Base-by-base conservation (phyloP, 495 filamentous ascomycete species). In the Hypoxylon subgilvum region DNA sequence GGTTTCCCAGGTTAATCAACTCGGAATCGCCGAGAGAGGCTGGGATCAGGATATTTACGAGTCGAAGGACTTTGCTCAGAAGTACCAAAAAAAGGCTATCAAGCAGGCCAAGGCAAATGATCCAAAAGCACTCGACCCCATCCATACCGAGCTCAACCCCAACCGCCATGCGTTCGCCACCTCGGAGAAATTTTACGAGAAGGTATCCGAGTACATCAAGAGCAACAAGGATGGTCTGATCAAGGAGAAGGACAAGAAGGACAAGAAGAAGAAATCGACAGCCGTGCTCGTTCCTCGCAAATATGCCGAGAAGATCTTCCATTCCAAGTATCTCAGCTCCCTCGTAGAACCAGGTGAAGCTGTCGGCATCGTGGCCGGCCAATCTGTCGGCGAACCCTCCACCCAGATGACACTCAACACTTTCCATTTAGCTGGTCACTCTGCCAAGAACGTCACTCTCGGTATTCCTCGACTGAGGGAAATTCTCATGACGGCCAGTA, bases 351-450 rank as follows among this genome's bases (percentile, higher is more conserved):
- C 94, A 21, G 94, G 94, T 32, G 94, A 99, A 73, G 92, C 95
- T n/a, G 92, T 99, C 17, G 94, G 94, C 45, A 92, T 99, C 61
- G 89, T 97, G 32, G 94, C 94, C 39, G 92, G 92, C 32, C 94
- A 99, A 76, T 96, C 92, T 28, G 85, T 99, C 41, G 94, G 94
- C 65, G 95, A 97, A 71, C 94, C 95, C 6, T 96, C 91, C 12
- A 99, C 94, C 9, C 94, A 99, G 72, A 97, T 99, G 95, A 99
- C 94, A n/a, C 76, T 98, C 44, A 98, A 98, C 70, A 98, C 94
- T 19, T 98, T 98, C 85, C 94, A 99, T 83, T 90, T 99, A 82
- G 94, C 94, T 67, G 94, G 94, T 70, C 95, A 97, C 80, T 89
- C 92, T 17, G 87, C 95, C 14, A 97, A 96, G 82, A 99, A 99